Conservation (phyloP, 768 basidiomycete genomes). For the Tricholoma bakamatsutake region DNA sequence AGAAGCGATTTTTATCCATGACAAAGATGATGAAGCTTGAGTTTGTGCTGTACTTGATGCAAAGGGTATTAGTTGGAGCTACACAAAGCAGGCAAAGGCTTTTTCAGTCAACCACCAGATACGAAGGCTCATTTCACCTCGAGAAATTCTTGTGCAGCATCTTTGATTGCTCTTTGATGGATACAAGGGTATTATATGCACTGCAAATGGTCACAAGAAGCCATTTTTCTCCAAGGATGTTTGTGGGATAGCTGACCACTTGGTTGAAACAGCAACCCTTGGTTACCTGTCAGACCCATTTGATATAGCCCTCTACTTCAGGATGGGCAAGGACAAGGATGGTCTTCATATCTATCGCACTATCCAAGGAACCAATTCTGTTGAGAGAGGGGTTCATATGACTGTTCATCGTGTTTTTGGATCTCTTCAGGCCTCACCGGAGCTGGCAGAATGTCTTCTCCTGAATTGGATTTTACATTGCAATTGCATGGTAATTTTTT, state of each 20-base stretch:
- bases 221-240: background rate
- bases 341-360: slow-evolving; percentile 12
- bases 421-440: slow-evolving; percentile 16
- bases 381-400: slow-evolving; percentile 19
- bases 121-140: background rate
- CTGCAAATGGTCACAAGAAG: no score
- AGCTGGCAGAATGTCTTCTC: slow-evolving; percentile 12
- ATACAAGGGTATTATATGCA: no score
- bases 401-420: slow-evolving; percentile 15
- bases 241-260: slow-evolving; percentile 5
- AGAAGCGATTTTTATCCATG: no score
- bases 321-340: slow-evolving; percentile 10
- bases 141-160: background rate
- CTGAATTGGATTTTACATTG: background rate
- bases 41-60: no score
- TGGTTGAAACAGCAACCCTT: slow-evolving; percentile 9
- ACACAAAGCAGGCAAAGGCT: no score
- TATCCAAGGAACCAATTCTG: slow-evolving; percentile 17
- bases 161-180: background rate
- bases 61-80: no score
- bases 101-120: background rate
- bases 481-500: background rate
- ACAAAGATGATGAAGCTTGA: no score
- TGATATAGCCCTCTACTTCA: slow-evolving; percentile 11
- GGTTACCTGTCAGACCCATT: slow-evolving; percentile 16